Conservation (phyloP, 805 yeast genomes). For the Pichia paraexigua region DNA sequence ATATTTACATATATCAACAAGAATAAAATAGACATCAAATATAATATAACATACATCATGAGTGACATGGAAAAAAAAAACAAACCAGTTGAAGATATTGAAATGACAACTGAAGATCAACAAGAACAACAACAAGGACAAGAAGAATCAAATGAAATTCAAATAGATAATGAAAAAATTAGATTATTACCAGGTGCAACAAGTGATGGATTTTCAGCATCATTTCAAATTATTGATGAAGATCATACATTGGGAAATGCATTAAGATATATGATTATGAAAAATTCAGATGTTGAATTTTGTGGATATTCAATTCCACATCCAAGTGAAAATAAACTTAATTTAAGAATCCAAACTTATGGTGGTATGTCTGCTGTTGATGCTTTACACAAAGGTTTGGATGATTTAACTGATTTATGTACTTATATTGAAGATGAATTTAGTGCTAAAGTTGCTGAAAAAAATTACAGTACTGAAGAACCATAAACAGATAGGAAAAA, state of each 20-base stretch:
- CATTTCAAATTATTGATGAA: constrained; percentile 87
- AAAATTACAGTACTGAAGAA: constrained; percentile 42
- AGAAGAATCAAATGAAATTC: constrained; percentile 31
- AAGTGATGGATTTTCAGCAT: constrained; percentile 90
- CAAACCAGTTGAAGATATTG: neutral
- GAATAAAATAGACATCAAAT: no score
- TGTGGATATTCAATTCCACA: constrained; percentile 98
- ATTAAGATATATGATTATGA: constrained; percentile 88
- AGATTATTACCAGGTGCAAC: constrained; percentile 76
- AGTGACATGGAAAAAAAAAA: neutral
- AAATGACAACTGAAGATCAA: neutral
- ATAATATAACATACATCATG: neutral
- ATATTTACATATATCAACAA: no score
- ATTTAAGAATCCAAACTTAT: constrained; percentile 90
- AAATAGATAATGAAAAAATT: constrained; percentile 48
- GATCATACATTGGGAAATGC: constrained; percentile 97
- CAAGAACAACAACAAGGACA: constrained; percentile 8
- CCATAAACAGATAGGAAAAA: constrained; percentile 26
- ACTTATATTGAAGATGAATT: constrained; percentile 74
- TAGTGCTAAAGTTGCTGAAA: constrained; percentile 44
- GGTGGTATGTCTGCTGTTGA: constrained; percentile 81
- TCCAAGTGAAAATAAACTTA: constrained; percentile 86
- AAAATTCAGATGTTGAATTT: constrained; percentile 95
- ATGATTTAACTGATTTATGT: constrained; percentile 77
- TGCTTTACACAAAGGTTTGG: constrained; percentile 86